Conservation (phyloP, 352 stramenopile species). For the Phytophthora vignae region DNA sequence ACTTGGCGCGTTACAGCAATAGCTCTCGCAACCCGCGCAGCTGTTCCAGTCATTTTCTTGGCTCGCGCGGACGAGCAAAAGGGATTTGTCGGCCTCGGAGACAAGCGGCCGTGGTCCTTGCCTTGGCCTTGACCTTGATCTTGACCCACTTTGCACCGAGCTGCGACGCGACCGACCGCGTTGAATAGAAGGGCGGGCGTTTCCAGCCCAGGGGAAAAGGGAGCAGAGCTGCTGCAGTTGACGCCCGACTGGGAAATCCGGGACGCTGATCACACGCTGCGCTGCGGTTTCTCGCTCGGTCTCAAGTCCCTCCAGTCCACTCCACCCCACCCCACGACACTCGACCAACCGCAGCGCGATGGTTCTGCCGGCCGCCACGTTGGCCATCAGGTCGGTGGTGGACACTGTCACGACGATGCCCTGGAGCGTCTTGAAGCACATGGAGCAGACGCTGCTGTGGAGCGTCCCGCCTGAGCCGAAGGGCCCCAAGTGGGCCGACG, state of each 20-base stretch:
- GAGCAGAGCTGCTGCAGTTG: not conserved
- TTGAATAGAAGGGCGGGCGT: slow-evolving; percentile 6
- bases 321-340: not conserved
- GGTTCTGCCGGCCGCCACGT: slow-evolving; percentile 24
- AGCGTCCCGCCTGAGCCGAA: slow-evolving; percentile 35
- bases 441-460: slow-evolving; percentile 38
- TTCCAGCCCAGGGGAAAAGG: slow-evolving; percentile 13
- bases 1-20: slow-evolving; percentile 4
- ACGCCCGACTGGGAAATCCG: slow-evolving; percentile 12
- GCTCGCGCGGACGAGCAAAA: slow-evolving; percentile 3
- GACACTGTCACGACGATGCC: slow-evolving; percentile 26
- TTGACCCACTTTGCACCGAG: not conserved
- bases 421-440: slow-evolving; percentile 33
- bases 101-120: not conserved
- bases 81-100: slow-evolving; percentile 24
- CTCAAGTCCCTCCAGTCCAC: not conserved
- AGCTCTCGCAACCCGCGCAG: slow-evolving; percentile 19
- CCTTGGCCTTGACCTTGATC: too few relatives aligned
- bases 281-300: not conserved
- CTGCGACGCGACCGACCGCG: slow-evolving; percentile 5
- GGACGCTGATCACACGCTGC: not conserved
- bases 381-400: slow-evolving; percentile 22
- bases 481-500: slow-evolving; percentile 36
- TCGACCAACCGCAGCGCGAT: slow-evolving; percentile 9
- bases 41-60: slow-evolving; percentile 38